Base-by-base conservation (phyloP, 768 basidiomycete species). In the Strobilomyces confusus region DNA sequence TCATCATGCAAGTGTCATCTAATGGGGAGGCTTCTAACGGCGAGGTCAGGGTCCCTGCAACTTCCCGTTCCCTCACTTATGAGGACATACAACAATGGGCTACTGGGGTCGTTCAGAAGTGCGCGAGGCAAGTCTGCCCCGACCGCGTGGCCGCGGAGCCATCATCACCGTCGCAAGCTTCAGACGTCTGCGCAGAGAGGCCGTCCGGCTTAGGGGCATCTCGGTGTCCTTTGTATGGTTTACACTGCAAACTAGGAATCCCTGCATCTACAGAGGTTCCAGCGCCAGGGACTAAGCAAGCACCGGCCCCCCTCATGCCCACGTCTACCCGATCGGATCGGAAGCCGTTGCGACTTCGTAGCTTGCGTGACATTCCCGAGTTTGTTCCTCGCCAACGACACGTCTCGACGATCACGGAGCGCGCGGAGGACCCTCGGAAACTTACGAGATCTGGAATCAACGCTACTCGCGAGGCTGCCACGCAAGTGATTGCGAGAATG, bases 41-140 rank as follows among this genome's bases (percentile, higher is more conserved):
- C 4, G 66, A 56, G 19, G 32, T 54, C 40, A 40, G 29, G 17
- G 43, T 12, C 6, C 44, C 57, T 47, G 47, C 47, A n/a, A 48
- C 58, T 17, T 48, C 40, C 23, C 49, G 56, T 15, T 29, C 60
- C 14, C 58, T 65, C 43, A 63, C 56, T 5, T 44, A 58, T 25
- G 64, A 65, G 11, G 64, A 65, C 9, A 66, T 66, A 51, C 60
- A 54, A 37, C 60, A 57, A 26, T 66, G 64, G 64, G 64, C 57
- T 20, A 58, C 60, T 2, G 56, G 63, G 5, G 63, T 66, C 9
- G 63, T 68, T 44, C 63, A 63, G 29, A 68, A 63, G 48, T 65
- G 56, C 23, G 56, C 48, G 12, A 48, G 53, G 38, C 59, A 63
- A 32, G 60, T 56, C 42, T 56, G 52, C 26, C 58, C 44, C 22